phyloP scores from a whole-genome alignment of 768 basidiomycete species.

The Lactarius akahatsu region DNA sequence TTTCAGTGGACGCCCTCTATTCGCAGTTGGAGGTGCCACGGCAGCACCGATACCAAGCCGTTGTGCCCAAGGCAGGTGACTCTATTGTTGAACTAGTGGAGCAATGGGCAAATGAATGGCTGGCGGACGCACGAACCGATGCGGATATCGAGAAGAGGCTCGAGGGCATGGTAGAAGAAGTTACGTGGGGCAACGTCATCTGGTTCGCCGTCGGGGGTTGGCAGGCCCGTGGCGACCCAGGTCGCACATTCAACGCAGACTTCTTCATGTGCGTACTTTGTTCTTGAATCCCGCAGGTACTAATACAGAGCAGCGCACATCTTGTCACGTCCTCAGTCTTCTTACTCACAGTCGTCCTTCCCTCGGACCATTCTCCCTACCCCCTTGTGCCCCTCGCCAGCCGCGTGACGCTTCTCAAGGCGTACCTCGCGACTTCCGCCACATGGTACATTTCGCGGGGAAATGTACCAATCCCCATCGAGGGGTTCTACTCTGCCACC shows the following conservation, averaged over 20 bases:
- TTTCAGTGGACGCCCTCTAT: slow-evolving; percentile 22
- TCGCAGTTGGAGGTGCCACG: slow-evolving; percentile 3
- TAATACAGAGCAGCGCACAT: slow-evolving; percentile 49
- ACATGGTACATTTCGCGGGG: slow-evolving; percentile 59
- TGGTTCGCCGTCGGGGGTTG: slow-evolving; percentile 59
- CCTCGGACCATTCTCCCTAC: slow-evolving; percentile 27
- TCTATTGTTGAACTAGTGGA: slow-evolving; percentile 26
- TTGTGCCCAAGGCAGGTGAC: slow-evolving; percentile 25
- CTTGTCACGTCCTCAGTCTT: slow-evolving; percentile 66
- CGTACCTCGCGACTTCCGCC: slow-evolving; percentile 54
- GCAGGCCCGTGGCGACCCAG: slow-evolving; percentile 34
- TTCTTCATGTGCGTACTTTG: slow-evolving; percentile 55
- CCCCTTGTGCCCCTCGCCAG: slow-evolving; percentile 39
- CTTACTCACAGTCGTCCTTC: slow-evolving; percentile 50
- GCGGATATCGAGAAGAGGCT: slow-evolving; percentile 37
- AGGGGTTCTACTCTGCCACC: slow-evolving; percentile 44
- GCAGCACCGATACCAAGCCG: slow-evolving; percentile 23
- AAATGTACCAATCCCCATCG: slow-evolving; percentile 49
- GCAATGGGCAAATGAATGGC: slow-evolving; percentile 31
- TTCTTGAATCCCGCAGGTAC: slow-evolving; percentile 10
- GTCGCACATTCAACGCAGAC: slow-evolving; percentile 49
- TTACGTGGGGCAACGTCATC: slow-evolving; percentile 55
- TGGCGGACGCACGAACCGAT: slow-evolving; percentile 20
- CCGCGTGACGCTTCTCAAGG: slow-evolving; percentile 53
- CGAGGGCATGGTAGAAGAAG: slow-evolving; percentile 60